Percentiles rank a stretch among this genome's conserved stretches.
Evolutionary conservation across 2,329 filamentous ascomycete genomes (phyloP).

Genomic region (Coniochaeta prunicola): DNA sequence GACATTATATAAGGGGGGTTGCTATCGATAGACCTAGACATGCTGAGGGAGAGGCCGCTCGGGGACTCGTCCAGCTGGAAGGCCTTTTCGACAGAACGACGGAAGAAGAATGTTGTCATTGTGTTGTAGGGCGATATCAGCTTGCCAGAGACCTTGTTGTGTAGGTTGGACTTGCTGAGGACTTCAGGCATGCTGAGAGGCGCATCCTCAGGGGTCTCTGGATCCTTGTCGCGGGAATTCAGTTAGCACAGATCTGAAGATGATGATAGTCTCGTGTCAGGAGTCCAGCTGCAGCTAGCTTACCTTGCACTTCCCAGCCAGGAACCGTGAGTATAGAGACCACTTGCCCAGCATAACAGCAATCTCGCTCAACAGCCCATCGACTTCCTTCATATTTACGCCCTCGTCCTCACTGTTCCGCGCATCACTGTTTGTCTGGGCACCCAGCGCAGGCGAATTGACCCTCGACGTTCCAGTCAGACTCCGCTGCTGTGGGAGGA

Average conservation of each 20-base stretch:
- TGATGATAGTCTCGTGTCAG: no score
- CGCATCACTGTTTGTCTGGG: conserved; percentile 34
- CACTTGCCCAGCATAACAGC: conserved; percentile 88
- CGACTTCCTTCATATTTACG: conserved; percentile 95
- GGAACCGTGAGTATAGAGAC: conserved; percentile 85
- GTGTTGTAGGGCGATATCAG: conserved; percentile 77
- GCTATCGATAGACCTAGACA: conserved; percentile 62
- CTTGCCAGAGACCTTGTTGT: conserved; percentile 67
- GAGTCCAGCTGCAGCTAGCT: no score
- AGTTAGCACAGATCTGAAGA: no score
- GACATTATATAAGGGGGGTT: conserved; percentile 89
- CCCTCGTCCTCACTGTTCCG: conserved; percentile 78
- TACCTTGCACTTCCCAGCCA: conserved; percentile 80
- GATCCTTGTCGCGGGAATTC: conserved; percentile 35
- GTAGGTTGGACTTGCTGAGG: conserved; percentile 70
- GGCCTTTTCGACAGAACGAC: conserved; percentile 91
- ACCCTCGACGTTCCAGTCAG: conserved; percentile 57
- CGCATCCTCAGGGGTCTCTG: conserved; percentile 41
- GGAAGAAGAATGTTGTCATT: conserved; percentile 95
- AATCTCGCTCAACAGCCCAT: conserved; percentile 79
- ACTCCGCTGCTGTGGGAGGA: conserved; percentile 60
- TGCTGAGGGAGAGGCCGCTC: conserved; percentile 67
- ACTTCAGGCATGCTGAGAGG: conserved; percentile 64
- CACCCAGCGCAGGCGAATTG: conserved; percentile 65
- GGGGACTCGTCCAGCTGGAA: conserved; percentile 94